phyloP scores from a whole-genome alignment of 805 yeast genomes.

The Sugiyamaella qingdaonensis region DNA sequence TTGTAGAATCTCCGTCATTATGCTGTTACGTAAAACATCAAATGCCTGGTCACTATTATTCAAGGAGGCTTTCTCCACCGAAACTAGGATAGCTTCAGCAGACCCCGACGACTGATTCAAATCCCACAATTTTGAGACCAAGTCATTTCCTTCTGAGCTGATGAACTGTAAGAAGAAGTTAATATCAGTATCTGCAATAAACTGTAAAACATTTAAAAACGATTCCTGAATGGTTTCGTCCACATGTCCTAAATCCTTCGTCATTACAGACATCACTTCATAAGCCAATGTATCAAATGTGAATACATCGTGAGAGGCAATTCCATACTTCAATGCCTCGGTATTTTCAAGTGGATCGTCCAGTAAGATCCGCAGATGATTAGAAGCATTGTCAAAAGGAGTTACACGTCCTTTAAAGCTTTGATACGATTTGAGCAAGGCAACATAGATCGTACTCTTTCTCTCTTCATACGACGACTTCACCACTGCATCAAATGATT shows the following conservation, averaged over 20 bases:
- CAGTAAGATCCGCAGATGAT: neutral
- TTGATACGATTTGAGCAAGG: neutral
- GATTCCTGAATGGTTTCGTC: neutral
- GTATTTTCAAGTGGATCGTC: neutral
- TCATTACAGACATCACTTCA: neutral
- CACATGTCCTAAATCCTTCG: neutral
- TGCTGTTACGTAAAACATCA: neutral
- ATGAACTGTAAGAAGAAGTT: neutral
- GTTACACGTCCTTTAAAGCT: neutral
- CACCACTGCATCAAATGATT: neutral
- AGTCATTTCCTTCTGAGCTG: slow-evolving; percentile 9
- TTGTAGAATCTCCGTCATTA: neutral
- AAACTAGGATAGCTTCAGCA: neutral
- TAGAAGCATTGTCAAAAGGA: slow-evolving; percentile 1
- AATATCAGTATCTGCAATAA: neutral
- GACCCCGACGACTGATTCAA: slow-evolving; percentile 2
- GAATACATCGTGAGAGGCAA: slow-evolving; percentile 18
- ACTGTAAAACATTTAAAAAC: neutral
- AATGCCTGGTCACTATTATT: neutral
- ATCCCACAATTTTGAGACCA: slow-evolving; percentile 19
- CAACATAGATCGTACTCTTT: neutral
- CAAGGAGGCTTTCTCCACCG: neutral
- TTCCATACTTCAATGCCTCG: slow-evolving; percentile 4
- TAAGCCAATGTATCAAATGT: slow-evolving; percentile 6
- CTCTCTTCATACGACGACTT: slow-evolving; percentile 3